A percentile compares a stretch with the other conserved stretches of the same genome.
Conservation (phyloP, 768 basidiomycete genomes). For the Lentinula lateritia region DNA sequence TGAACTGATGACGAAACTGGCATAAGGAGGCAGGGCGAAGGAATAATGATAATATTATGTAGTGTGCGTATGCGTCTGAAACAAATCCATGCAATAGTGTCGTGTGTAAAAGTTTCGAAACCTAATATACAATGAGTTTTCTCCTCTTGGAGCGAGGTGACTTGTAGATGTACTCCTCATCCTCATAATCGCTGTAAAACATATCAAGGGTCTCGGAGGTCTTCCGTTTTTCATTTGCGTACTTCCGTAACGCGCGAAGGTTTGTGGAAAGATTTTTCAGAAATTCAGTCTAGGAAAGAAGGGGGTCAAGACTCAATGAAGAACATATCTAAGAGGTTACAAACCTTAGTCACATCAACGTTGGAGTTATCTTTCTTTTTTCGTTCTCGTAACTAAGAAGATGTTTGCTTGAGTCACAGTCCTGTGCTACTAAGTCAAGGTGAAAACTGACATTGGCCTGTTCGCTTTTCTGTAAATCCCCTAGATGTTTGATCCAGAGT, state of each 20-base stretch:
- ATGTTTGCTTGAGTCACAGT: conserved; percentile 9
- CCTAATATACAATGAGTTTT: neutral
- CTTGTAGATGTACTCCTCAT: conserved; percentile 2
- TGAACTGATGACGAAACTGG: neutral
- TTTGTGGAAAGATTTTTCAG: conserved; percentile 54
- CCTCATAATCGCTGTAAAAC: neutral
- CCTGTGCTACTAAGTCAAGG: neutral
- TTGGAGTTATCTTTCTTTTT: conserved; percentile 38
- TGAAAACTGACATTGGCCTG: conserved; percentile 53
- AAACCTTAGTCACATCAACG: conserved; percentile 55
- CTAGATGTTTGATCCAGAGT: conserved; percentile 65
- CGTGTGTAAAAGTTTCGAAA: neutral
- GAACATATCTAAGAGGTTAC: conserved; percentile 7
- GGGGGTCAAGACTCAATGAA: neutral
- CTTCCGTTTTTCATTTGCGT: conserved; percentile 45
- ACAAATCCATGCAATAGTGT: neutral
- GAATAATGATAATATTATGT: neutral
- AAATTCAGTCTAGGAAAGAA: conserved; percentile 57
- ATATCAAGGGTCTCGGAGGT: conserved; percentile 13
- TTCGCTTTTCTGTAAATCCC: conserved; percentile 55
- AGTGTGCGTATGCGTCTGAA: neutral
- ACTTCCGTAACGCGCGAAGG: conserved; percentile 56
- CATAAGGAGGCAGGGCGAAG: neutral
- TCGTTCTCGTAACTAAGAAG: conserved; percentile 56
- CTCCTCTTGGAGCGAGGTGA: conserved; percentile 4